phyloP scores from a whole-genome alignment of 2,329 filamentous ascomycete genomes.

The Grosmannia serpens region DNA sequence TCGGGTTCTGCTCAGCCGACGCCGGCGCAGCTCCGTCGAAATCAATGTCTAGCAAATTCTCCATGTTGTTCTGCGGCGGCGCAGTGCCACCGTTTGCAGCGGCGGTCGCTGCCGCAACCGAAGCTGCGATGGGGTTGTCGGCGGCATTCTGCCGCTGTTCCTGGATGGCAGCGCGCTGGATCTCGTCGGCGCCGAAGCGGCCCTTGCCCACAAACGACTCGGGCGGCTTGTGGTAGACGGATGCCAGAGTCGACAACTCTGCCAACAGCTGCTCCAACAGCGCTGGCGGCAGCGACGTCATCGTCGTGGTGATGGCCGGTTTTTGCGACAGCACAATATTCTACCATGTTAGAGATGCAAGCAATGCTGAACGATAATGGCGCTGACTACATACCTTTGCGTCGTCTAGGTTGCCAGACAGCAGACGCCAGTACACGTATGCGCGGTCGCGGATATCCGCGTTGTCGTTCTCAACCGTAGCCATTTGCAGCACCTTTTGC shows the following conservation, averaged over 20 bases:
- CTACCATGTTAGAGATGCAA: conserved; percentile 24
- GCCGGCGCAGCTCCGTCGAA: conserved; percentile 79
- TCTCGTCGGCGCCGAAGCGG: conserved; percentile 82
- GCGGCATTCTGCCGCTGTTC: conserved; percentile 86
- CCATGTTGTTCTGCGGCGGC: conserved; percentile 60
- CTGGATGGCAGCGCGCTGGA: conserved; percentile 91
- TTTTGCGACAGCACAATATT: conserved; percentile 88
- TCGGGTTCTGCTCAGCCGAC: conserved; percentile 51
- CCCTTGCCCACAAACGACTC: conserved; percentile 97
- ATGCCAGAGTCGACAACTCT: conserved; percentile 88
- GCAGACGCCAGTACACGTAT: conserved; percentile 94
- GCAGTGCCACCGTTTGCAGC: conserved; percentile 20
- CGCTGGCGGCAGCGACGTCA: conserved; percentile 72
- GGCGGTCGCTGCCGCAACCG: conserved; percentile 57
- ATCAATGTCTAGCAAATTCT: conserved; percentile 72
- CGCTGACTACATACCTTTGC: conserved; percentile 53
- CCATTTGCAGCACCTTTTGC: conserved; percentile 85
- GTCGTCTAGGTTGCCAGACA: conserved; percentile 83
- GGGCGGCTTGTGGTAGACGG: conserved; percentile 96
- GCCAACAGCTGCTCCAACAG: conserved; percentile 82
- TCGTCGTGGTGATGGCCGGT: conserved; percentile 87
- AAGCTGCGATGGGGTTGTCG: conserved; percentile 88
- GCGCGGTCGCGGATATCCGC: conserved; percentile 94
- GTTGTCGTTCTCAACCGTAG: conserved; percentile 92
- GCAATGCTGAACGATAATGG: background rate